A percentile compares a stretch with the other conserved stretches of the same genome.
phyloP scores from a whole-genome alignment of 2,329 filamentous ascomycete species.

The Oidium heveae region DNA sequence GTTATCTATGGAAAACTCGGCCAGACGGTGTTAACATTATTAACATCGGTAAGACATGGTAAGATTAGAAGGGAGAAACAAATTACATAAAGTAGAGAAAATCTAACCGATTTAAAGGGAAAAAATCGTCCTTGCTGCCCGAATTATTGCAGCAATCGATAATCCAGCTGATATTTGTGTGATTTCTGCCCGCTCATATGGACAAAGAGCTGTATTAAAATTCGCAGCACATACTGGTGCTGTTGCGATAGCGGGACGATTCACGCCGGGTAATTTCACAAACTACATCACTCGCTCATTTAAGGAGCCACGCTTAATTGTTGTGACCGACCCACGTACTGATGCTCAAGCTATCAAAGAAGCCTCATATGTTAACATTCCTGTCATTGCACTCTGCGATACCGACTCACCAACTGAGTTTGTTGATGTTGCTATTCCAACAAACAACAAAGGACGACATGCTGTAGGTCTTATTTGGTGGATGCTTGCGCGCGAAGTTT shows the following conservation, averaged over 20 bases:
- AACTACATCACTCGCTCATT: slow-evolving; percentile 99
- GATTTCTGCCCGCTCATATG: slow-evolving; percentile 98
- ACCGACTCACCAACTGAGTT: slow-evolving; percentile 99
- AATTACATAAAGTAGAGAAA: not conserved
- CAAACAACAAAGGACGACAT: slow-evolving; percentile 99
- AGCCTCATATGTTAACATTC: slow-evolving; percentile 99
- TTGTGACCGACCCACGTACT: slow-evolving; percentile 98
- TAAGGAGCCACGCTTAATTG: slow-evolving; percentile 98
- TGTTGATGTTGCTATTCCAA: slow-evolving; percentile 98
- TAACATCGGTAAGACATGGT: slow-evolving; percentile 99
- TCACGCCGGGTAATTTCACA: slow-evolving; percentile 99
- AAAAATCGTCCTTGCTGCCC: slow-evolving; percentile 97
- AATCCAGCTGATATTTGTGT: slow-evolving; percentile 99
- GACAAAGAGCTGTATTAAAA: slow-evolving; percentile 98
- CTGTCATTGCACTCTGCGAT: slow-evolving; percentile 96
- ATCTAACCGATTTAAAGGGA: slow-evolving; percentile 35
- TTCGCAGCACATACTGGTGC: slow-evolving; percentile 97
- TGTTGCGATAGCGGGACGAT: slow-evolving; percentile 93
- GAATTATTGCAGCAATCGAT: slow-evolving; percentile 96
- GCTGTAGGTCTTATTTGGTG: slow-evolving; percentile 98
- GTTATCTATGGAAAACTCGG: slow-evolving; percentile 99
- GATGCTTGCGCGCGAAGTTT: slow-evolving; percentile 98
- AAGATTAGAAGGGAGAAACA: slow-evolving; percentile 12
- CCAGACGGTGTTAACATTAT: slow-evolving; percentile 95
- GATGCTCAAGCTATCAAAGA: slow-evolving; percentile 99